Evolutionary conservation across 257 asterid species (phyloP).

Genomic region (Przewalskia tangutica): DNA sequence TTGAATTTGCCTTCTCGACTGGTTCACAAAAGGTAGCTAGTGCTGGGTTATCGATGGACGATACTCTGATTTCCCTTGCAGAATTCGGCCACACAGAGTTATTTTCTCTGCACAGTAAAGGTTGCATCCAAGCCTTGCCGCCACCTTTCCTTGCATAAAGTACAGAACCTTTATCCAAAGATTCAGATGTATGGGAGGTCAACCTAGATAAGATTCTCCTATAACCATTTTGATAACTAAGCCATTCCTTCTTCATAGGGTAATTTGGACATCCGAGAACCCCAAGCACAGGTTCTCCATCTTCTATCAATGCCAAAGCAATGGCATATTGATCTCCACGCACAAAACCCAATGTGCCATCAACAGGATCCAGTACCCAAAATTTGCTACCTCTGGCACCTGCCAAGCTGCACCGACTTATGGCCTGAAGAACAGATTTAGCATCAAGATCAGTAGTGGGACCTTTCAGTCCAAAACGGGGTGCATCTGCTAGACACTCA

Average conservation of each 20-base stretch:
- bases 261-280: constrained; percentile 93
- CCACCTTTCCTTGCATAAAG: constrained; percentile 56
- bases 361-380: constrained; percentile 87
- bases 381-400: constrained; percentile 52
- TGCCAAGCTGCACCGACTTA: constrained; percentile 54
- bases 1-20: constrained; percentile 74
- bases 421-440: constrained; percentile 53
- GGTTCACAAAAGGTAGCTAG: constrained; percentile 88
- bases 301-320: constrained; percentile 69
- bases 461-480: constrained; percentile 40
- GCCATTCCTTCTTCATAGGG: constrained; percentile 63
- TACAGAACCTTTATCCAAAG: constrained; percentile 51
- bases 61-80: constrained; percentile 49
- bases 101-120: constrained; percentile 35
- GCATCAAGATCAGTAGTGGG: constrained; percentile 33
- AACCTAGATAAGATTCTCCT: constrained; percentile 40
- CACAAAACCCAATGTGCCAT: constrained; percentile 74
- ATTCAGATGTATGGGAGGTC: constrained; percentile 20
- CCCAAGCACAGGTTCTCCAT: constrained; percentile 74
- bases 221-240: constrained; percentile 46
- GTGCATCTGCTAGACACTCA: constrained; percentile 42
- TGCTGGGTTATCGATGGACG: constrained; percentile 58
- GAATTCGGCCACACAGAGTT: constrained; percentile 61
- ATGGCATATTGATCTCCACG: constrained; percentile 88
- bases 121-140: constrained; percentile 78